These are phyloP conservation scores for Rutidosis leptorrhynchoides DNA, from an alignment of 129 eudicot genomes.

Conservation along the genomic window DNA sequence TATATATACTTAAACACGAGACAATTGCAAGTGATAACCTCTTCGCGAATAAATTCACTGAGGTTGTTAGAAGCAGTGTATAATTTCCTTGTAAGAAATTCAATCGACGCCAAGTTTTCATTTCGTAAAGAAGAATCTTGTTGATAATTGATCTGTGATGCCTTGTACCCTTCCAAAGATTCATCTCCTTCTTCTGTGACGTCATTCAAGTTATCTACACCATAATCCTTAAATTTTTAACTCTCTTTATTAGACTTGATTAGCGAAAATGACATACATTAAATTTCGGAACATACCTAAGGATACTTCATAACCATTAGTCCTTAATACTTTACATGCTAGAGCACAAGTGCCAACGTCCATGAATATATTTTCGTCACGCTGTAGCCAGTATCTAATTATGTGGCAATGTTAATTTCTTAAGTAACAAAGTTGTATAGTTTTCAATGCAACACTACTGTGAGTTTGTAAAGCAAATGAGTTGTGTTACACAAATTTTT, in stretches of 20 bases:
- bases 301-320: constrained; percentile 67
- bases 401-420: no score
- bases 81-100: no score
- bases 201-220: constrained; percentile 46
- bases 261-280: constrained; percentile 44
- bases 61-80: constrained; percentile 37
- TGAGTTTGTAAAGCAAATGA: no score
- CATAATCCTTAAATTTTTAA: no score
- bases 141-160: constrained; percentile 52
- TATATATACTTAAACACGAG: no score
- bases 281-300: no score
- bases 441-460: no score
- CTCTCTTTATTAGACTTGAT: no score
- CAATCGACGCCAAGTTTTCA: constrained; percentile 35
- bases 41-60: constrained; percentile 3
- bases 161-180: constrained; percentile 52
- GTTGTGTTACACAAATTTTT: no score
- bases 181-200: constrained; percentile 34
- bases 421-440: no score
- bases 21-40: no score
- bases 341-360: constrained; percentile 59
- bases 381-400: constrained; percentile 67
- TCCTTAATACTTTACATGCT: constrained; percentile 62
- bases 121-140: constrained; percentile 46
- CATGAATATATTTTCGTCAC: constrained; percentile 56